A percentile compares a stretch with the other conserved stretches of the same genome.
Conservation (phyloP, 257 asterid genomes). For the Phtheirospermum japonicum region DNA sequence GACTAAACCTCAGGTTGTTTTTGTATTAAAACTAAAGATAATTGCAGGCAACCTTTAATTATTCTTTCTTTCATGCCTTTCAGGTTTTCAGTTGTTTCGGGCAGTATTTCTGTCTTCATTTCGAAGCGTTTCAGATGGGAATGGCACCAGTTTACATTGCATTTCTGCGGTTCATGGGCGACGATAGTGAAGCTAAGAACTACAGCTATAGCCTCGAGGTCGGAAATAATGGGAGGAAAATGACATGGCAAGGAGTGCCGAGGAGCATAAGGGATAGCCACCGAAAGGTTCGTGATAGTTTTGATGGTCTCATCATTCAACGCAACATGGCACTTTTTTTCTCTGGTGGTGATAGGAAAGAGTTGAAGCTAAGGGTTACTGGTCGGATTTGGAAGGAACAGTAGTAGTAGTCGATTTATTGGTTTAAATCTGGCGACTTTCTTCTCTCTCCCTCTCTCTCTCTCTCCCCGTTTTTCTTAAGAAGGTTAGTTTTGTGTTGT, state of each 20-base stretch:
- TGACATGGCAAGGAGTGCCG: slow-evolving; percentile 41
- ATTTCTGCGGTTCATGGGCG: slow-evolving; percentile 42
- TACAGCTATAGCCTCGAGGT: slow-evolving; percentile 43
- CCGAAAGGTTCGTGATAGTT: slow-evolving; percentile 5
- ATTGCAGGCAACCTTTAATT: background rate
- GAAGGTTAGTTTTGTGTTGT: background rate
- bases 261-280: slow-evolving; percentile 41
- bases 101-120: slow-evolving; percentile 38
- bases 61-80: background rate
- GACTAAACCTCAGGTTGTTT: too few species aligned
- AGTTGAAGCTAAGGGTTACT: slow-evolving; percentile 35
- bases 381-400: slow-evolving; percentile 42
- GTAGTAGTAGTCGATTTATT: background rate
- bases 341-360: slow-evolving; percentile 36
- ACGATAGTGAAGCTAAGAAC: slow-evolving; percentile 38
- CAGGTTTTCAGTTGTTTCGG: slow-evolving; percentile 47
- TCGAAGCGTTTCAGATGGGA: slow-evolving; percentile 42
- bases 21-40: too few species aligned
- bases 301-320: slow-evolving; percentile 41
- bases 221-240: slow-evolving; percentile 39
- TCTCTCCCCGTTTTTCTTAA: too few species aligned
- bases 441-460: too few species aligned
- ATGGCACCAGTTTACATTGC: slow-evolving; percentile 42
- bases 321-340: slow-evolving; percentile 42
- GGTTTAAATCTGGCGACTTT: background rate